phyloP scores from a whole-genome alignment of 2,329 filamentous ascomycete genomes.

The Amesomyces nigricolor region DNA sequence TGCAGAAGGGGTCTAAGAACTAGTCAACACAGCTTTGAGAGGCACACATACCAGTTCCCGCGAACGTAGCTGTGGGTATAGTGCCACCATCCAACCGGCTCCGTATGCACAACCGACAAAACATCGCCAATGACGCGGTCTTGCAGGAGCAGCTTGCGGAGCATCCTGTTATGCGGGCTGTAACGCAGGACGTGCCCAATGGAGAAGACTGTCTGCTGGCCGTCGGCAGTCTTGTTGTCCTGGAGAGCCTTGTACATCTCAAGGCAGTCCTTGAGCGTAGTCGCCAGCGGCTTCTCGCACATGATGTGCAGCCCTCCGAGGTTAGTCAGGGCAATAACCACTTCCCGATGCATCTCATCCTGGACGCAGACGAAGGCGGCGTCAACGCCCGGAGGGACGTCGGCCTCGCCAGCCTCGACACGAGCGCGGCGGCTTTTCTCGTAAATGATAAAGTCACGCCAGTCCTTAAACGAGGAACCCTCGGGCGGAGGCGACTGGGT shows the following conservation, averaged over 20 bases:
- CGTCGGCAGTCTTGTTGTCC: constrained; percentile 29
- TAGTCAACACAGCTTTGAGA: not conserved
- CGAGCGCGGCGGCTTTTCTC: constrained; percentile 58
- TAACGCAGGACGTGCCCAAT: constrained; percentile 93
- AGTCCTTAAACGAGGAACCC: constrained; percentile 66
- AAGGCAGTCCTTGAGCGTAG: constrained; percentile 71
- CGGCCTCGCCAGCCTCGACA: constrained; percentile 41
- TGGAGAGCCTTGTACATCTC: constrained; percentile 60
- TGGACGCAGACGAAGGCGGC: constrained; percentile 63
- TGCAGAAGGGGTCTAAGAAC: too few relatives aligned
- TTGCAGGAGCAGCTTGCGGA: constrained; percentile 71
- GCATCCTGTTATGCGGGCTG: constrained; percentile 82
- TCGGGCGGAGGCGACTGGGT: constrained; percentile 38
- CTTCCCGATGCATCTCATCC: constrained; percentile 82
- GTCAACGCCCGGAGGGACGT: constrained; percentile 51
- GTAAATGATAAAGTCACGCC: constrained; percentile 70
- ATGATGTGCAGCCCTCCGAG: constrained; percentile 71
- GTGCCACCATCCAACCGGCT: constrained; percentile 96
- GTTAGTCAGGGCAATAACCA: constrained; percentile 66
- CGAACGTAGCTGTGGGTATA: constrained; percentile 86
- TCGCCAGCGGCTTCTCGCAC: constrained; percentile 91
- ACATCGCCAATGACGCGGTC: constrained; percentile 77
- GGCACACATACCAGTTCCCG: constrained; percentile 63
- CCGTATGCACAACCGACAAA: constrained; percentile 81
- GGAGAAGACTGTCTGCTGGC: constrained; percentile 59